Evolutionary conservation across 2,329 filamentous ascomycete species (phyloP).

Genomic region (Aspergillus sp.): DNA sequence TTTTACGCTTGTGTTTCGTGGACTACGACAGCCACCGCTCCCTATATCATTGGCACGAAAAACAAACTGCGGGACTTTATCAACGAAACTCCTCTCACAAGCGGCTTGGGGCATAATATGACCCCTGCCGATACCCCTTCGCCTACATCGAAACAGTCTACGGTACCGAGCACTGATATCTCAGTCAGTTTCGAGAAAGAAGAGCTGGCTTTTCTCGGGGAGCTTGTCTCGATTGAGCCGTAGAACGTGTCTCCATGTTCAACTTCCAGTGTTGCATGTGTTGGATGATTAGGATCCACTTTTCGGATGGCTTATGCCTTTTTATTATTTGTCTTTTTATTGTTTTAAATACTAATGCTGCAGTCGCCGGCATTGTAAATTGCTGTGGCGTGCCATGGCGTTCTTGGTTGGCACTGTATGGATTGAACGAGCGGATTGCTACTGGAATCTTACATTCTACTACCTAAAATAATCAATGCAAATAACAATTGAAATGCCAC

Average conservation of each 20-base stretch:
- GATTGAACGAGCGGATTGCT: not conserved
- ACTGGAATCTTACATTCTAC: not conserved
- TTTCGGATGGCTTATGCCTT: too few relatives aligned
- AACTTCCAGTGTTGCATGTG: too few relatives aligned
- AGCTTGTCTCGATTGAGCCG: constrained; percentile 7
- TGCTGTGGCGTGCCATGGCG: too few relatives aligned
- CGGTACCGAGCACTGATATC: constrained; percentile 4
- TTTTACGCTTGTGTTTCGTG: constrained; percentile 30
- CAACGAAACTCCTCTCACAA: not conserved
- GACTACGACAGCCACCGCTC: constrained; percentile 3
- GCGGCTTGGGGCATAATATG: not conserved
- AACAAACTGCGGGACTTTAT: not conserved
- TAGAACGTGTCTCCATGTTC: too few relatives aligned
- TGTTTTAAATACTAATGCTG: too few relatives aligned
- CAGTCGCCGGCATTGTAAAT: too few relatives aligned
- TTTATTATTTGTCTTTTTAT: too few relatives aligned
- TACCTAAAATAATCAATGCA: not conserved
- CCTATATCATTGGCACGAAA: not conserved
- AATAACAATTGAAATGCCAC: not conserved
- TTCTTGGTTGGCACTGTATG: not conserved
- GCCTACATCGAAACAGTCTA: not conserved
- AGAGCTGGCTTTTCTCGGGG: constrained; percentile 13
- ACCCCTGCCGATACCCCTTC: not conserved
- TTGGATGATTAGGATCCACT: too few relatives aligned
- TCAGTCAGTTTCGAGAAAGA: constrained; percentile 20